Evolutionary conservation across 2,329 filamentous ascomycete genomes (phyloP).

Genomic region (Alternaria rosae): DNA sequence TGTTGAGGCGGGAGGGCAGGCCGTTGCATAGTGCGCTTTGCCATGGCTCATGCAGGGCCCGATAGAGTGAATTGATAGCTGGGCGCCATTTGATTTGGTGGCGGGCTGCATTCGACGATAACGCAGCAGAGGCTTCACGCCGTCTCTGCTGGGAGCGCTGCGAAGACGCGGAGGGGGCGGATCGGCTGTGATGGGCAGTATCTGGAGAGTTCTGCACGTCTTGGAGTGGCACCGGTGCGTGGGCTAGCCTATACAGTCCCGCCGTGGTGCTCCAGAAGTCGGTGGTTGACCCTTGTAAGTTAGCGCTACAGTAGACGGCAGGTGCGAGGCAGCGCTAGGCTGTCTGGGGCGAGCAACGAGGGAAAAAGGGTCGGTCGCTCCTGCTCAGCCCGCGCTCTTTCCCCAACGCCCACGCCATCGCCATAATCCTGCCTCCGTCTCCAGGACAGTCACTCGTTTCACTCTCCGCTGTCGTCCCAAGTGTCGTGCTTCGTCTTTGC

Average conservation of each 20-base stretch:
- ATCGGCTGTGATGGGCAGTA: neutral
- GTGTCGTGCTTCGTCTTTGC: conserved; percentile 10
- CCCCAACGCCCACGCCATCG: conserved; percentile 20
- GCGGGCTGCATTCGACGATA: conserved; percentile 12
- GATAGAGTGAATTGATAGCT: conserved; percentile 24
- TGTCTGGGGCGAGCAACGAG: conserved; percentile 17
- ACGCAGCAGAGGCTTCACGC: neutral
- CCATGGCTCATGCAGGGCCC: conserved; percentile 28
- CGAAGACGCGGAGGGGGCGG: neutral
- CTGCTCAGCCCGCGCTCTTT: conserved; percentile 21
- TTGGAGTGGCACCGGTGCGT: conserved; percentile 1
- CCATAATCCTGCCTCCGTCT: conserved; percentile 21
- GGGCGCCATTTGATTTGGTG: conserved; percentile 25
- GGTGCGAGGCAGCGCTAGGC: conserved; percentile 18
- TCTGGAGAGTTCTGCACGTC: conserved; percentile 5
- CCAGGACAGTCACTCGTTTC: conserved; percentile 42
- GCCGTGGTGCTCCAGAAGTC: conserved; percentile 13
- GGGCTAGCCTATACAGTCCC: conserved; percentile 17
- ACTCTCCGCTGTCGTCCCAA: conserved; percentile 23
- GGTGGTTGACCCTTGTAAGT: conserved; percentile 13
- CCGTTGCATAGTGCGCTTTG: conserved; percentile 20
- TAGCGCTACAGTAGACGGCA: conserved; percentile 14
- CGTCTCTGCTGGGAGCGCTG: neutral
- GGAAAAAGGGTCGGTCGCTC: conserved; percentile 25
- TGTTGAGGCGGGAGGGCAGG: conserved; percentile 13